Conservation (phyloP, 306 rosid genomes). For the Glycine latifolia region DNA sequence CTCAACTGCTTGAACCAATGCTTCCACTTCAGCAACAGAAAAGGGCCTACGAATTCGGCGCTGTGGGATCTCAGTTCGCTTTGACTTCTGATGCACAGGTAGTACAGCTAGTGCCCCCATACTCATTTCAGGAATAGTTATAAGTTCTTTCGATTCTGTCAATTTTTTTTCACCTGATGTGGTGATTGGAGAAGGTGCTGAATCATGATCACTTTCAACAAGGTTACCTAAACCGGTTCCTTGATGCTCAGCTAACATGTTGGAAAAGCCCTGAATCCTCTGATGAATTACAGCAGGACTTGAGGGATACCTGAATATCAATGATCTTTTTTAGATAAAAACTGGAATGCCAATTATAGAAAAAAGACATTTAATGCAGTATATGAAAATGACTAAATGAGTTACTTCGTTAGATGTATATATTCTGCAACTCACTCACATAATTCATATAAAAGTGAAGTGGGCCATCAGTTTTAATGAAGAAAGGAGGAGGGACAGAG, state of each 20-base stretch:
- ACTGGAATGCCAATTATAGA: not conserved
- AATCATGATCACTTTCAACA: slow-evolving; percentile 79
- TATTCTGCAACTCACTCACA: not conserved
- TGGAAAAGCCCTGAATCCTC: slow-evolving; percentile 44
- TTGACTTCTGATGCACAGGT: slow-evolving; percentile 67
- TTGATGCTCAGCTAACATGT: slow-evolving; percentile 58
- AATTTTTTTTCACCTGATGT: slow-evolving; percentile 57
- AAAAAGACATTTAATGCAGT: slow-evolving; percentile 17
- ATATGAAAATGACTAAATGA: not conserved
- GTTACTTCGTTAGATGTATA: not conserved
- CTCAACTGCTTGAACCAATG: slow-evolving; percentile 93
- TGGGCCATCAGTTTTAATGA: no score
- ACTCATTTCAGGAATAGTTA: slow-evolving; percentile 65
- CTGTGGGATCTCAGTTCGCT: slow-evolving; percentile 72
- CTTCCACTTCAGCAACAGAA: slow-evolving; percentile 93
- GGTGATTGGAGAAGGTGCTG: slow-evolving; percentile 73
- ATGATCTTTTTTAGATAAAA: not conserved
- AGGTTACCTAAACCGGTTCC: slow-evolving; percentile 53
- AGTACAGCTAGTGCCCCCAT: slow-evolving; percentile 61
- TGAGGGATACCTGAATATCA: slow-evolving; percentile 27
- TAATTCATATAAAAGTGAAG: no score
- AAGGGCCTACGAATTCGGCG: slow-evolving; percentile 94
- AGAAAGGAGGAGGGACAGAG: no score
- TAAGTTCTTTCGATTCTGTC: slow-evolving; percentile 68
- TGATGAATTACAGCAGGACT: slow-evolving; percentile 54